phyloP scores from a whole-genome alignment of 805 yeast species.

The Metschnikowia reukaufii region DNA sequence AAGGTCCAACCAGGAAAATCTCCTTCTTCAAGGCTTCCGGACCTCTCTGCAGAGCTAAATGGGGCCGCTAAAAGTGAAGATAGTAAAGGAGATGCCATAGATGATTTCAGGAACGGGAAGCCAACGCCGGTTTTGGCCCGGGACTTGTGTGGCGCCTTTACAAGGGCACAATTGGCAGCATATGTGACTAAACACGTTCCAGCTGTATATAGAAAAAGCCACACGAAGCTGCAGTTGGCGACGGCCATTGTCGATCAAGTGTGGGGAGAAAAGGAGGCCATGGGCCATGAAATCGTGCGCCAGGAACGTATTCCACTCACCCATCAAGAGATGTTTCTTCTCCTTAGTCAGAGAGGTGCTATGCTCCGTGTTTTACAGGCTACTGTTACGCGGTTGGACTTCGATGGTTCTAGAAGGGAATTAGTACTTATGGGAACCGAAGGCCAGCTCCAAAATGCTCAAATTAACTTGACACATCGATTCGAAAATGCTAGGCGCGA shows the following conservation, averaged over 20 bases:
- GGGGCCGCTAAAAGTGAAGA: too few species aligned
- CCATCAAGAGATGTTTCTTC: conserved; percentile 40
- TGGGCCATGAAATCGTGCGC: conserved; percentile 31
- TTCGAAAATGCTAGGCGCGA: conserved; percentile 29
- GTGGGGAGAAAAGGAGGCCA: conserved; percentile 32
- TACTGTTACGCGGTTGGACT: conserved; percentile 40
- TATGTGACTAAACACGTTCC: conserved; percentile 10
- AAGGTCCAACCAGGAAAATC: not conserved
- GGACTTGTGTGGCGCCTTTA: conserved; percentile 15
- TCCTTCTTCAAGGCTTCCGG: not conserved
- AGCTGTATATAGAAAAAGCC: conserved; percentile 2
- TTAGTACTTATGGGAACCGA: conserved; percentile 42
- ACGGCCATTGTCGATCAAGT: conserved; percentile 30
- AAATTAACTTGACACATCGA: conserved; percentile 36
- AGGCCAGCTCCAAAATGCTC: conserved; percentile 44
- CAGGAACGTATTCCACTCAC: conserved; percentile 34
- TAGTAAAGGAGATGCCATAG: too few species aligned
- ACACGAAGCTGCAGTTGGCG: conserved; percentile 21
- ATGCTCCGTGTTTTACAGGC: conserved; percentile 41
- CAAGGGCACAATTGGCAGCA: conserved; percentile 15
- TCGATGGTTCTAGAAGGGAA: conserved; percentile 28
- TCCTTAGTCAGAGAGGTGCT: conserved; percentile 39
- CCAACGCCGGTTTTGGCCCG: too few species aligned
- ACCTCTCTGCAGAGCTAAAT: too few species aligned
- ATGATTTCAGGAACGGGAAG: not conserved